Conservation (phyloP, 2,329 filamentous ascomycete species). For the Aspergillus quadricinctus region DNA sequence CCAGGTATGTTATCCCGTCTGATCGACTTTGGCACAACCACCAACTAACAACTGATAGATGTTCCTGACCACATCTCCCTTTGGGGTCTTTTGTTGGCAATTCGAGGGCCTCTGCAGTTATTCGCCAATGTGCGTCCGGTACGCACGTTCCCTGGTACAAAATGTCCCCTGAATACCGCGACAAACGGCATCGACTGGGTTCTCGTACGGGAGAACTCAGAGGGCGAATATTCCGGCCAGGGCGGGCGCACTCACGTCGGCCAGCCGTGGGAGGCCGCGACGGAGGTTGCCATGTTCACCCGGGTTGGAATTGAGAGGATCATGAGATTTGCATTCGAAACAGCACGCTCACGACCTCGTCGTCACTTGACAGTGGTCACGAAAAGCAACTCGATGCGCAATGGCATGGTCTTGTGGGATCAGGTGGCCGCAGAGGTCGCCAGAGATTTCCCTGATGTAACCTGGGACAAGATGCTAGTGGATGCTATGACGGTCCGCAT, state of each 20-base stretch:
- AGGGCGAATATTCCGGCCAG: conserved; percentile 54
- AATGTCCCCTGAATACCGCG: conserved; percentile 46
- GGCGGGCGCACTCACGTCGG: conserved; percentile 50
- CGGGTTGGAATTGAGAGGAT: conserved; percentile 49
- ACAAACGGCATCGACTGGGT: conserved; percentile 53
- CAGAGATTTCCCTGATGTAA: conserved; percentile 49
- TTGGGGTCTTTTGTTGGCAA: conserved; percentile 53
- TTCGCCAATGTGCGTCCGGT: conserved; percentile 56
- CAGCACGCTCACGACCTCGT: conserved; percentile 43
- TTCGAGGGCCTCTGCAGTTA: conserved; percentile 53
- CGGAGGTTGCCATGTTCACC: conserved; percentile 52
- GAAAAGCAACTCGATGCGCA: conserved; percentile 53
- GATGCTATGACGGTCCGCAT: conserved; percentile 55
- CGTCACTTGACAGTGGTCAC: conserved; percentile 53
- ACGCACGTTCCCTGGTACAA: conserved; percentile 46
- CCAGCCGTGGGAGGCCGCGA: conserved; percentile 49
- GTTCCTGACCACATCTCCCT: conserved; percentile 56
- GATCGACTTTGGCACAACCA: background rate
- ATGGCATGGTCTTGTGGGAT: conserved; percentile 56
- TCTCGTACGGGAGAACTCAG: conserved; percentile 53
- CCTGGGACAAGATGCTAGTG: conserved; percentile 53
- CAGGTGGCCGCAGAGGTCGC: conserved; percentile 47
- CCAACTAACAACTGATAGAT: conserved; percentile 27
- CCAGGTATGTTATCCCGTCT: conserved; percentile 38
- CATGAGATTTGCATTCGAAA: conserved; percentile 52